Evolutionary conservation across 805 yeast species (phyloP).

Genomic region (Tetrapisispora fleetii): DNA sequence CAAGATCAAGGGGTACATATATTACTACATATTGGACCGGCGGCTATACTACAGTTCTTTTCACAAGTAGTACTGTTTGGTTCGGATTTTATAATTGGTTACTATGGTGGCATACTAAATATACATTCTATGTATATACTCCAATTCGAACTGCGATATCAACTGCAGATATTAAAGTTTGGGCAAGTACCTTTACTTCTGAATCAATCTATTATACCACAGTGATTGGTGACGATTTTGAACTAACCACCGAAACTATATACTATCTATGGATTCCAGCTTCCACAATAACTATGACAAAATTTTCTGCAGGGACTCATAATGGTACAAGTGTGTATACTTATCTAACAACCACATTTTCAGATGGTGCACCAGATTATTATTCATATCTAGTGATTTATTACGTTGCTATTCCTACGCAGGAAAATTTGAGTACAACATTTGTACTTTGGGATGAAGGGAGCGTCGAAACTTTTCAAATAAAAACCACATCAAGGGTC

Average conservation of each 20-base stretch:
- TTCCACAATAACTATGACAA: not conserved
- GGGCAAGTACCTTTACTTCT: not conserved
- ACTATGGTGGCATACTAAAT: not conserved
- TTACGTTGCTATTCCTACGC: conserved; percentile 5
- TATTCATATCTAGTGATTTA: conserved; percentile 2
- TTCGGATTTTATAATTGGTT: not conserved
- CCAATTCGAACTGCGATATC: not conserved
- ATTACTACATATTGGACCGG: not conserved
- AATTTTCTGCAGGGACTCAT: not conserved
- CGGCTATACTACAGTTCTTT: not conserved
- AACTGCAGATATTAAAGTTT: not conserved
- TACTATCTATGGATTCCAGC: not conserved
- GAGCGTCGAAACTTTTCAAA: not conserved
- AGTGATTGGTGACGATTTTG: not conserved
- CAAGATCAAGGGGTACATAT: not conserved
- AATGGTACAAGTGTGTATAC: not conserved
- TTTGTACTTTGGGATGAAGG: not conserved
- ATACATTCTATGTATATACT: not conserved
- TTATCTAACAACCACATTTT: not conserved
- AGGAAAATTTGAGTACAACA: not conserved
- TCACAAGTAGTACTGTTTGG: not conserved
- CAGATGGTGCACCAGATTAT: not conserved
- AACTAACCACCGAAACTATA: not conserved
- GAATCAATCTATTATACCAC: not conserved
- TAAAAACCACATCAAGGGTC: not conserved